Base-by-base conservation (phyloP, 345 rosid genomes). In the Orychophragmus violaceus region DNA sequence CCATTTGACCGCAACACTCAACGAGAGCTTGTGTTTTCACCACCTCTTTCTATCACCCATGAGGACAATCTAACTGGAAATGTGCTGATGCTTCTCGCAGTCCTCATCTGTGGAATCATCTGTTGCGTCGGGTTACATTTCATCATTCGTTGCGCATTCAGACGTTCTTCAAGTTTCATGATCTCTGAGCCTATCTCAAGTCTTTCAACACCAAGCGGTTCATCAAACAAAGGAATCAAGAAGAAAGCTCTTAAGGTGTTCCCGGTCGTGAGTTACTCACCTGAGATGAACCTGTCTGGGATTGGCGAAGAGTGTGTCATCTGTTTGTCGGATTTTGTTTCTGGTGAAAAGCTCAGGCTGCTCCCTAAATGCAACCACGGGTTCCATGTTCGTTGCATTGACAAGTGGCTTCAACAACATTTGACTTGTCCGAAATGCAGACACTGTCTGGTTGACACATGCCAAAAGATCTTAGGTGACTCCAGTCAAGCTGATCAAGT, bases 401-500 rank as follows among this genome's bases (percentile, higher is more conserved):
- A 78, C 64, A 80, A 76, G 59, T 82, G 86, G 86, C 84, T 82
- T 36, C 58, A 71, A 59, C 73, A 80, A 27, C 81, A 82, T 37
- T 11, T 71, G 46, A 75, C 86, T 46, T 82, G 86, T 52, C 86
- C 86, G 0, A 85, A 73, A 5, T 87, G 94, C 53, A 77, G 94
- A 71, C 78, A 82, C 48, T 76, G 74, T 65, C 64, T 79, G 4
- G 68, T 72, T 30, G 73, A 78, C 36, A 77, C 78, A 5, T 45
- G 75, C 37, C 64, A 74, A 23, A 79, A 83, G 52, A 75, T 74
- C 29, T 68, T 53, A 25, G 76, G 72, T 21, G 49, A 65, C 24
- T 28, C 24, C 64, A 62, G 32, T 42, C 49, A 42, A 42, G 21
- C 11, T 18, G 49, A 42, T 48, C 67, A 16, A 57, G 52, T 45